Conservation (phyloP, 345 rosid genomes). For the Gynandropsis gynandra region DNA sequence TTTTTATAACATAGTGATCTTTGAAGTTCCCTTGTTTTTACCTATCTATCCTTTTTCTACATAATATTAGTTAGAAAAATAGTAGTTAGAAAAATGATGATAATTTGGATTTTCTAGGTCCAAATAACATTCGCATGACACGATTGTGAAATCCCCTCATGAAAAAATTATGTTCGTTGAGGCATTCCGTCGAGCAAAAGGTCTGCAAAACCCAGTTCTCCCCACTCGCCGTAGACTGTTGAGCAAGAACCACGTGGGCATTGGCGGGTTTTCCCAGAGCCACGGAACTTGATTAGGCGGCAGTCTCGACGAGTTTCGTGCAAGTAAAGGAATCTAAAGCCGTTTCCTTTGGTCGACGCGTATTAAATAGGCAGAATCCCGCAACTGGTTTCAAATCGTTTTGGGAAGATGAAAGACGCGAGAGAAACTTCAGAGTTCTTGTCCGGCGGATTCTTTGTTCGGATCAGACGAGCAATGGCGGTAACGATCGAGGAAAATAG, state of each 20-base stretch:
- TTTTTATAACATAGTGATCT: no score
- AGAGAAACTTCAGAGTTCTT: slow-evolving; percentile 3
- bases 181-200: slow-evolving; percentile 41
- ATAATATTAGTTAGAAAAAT: no score
- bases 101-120: slow-evolving; percentile 28
- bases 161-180: slow-evolving; percentile 36
- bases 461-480: no score
- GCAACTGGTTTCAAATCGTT: slow-evolving; percentile 13
- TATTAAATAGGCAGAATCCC: slow-evolving; percentile 10
- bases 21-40: no score
- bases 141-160: slow-evolving; percentile 29
- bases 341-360: slow-evolving; percentile 12
- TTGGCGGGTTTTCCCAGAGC: slow-evolving; percentile 36
- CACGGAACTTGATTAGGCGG: slow-evolving; percentile 30
- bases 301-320: slow-evolving; percentile 30
- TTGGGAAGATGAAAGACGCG: not conserved
- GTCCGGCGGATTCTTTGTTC: slow-evolving; percentile 20
- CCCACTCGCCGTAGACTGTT: slow-evolving; percentile 38
- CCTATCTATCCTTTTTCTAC: no score
- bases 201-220: slow-evolving; percentile 29
- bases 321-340: slow-evolving; percentile 30
- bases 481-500: no score
- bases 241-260: slow-evolving; percentile 31
- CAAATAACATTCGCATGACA: slow-evolving; percentile 28
- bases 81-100: no score